Evolutionary conservation across 2,329 filamentous ascomycete species (phyloP).

Genomic region (Alternaria sp.): DNA sequence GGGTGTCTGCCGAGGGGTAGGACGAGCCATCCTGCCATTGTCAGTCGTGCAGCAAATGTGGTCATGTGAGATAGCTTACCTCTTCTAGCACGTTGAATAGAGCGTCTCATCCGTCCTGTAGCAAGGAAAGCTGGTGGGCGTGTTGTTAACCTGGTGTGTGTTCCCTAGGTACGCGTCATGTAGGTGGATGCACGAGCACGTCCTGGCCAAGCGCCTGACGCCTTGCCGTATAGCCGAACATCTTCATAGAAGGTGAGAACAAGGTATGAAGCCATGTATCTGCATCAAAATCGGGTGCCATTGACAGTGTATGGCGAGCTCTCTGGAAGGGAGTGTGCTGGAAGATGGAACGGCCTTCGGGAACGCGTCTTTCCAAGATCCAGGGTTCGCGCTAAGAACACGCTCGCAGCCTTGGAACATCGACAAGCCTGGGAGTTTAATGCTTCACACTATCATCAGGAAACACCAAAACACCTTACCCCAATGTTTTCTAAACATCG

Average conservation of each 20-base stretch:
- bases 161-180: background rate
- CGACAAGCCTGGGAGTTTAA: too few species aligned
- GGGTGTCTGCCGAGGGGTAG: slow-evolving; percentile 34
- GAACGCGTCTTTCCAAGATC: background rate
- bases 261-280: too few species aligned
- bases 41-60: slow-evolving; percentile 5
- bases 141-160: too few species aligned
- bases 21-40: slow-evolving; percentile 34
- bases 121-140: background rate
- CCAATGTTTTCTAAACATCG: too few species aligned
- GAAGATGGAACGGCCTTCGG: background rate
- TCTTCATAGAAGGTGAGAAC: background rate
- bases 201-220: slow-evolving; percentile 25
- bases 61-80: slow-evolving; percentile 13
- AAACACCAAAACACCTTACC: too few species aligned
- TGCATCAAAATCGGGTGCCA: background rate
- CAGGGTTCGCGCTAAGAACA: background rate
- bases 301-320: background rate
- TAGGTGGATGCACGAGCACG: slow-evolving; percentile 9
- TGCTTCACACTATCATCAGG: background rate
- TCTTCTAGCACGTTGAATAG: slow-evolving; percentile 21
- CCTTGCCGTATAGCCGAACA: slow-evolving; percentile 8
- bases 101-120: slow-evolving; percentile 35
- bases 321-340: background rate
- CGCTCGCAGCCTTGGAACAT: too few species aligned